Percentiles rank a stretch among this genome's conserved stretches.
phyloP scores from a whole-genome alignment of 352 stramenopile genomes.

The Phytophthora pistaciae region DNA sequence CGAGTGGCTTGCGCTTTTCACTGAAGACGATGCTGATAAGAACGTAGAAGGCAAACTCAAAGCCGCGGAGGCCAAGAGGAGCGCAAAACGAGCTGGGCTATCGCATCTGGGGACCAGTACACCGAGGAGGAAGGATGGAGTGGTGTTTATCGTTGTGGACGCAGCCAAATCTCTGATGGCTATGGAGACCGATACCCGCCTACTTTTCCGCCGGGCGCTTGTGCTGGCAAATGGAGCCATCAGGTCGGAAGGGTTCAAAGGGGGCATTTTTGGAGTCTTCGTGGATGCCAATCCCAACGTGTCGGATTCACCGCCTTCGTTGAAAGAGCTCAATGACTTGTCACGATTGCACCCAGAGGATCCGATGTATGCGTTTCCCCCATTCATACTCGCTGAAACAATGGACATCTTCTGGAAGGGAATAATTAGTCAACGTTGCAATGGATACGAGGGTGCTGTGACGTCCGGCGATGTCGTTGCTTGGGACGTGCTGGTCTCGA shows the following conservation, averaged over 20 bases:
- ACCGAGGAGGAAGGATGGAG: too few species aligned
- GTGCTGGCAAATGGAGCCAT: not conserved
- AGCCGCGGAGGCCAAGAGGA: not conserved
- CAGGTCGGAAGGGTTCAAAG: not conserved
- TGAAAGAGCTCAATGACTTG: not conserved
- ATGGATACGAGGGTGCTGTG: not conserved
- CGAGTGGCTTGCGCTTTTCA: not conserved
- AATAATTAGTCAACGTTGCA: not conserved
- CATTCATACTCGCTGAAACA: too few species aligned
- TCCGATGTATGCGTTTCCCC: too few species aligned
- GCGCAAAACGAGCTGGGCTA: not conserved
- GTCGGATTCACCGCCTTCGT: not conserved
- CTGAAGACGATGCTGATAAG: not conserved
- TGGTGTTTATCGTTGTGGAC: not conserved
- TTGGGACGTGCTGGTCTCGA: constrained; percentile 1
- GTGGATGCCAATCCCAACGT: not conserved
- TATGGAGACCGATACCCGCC: not conserved
- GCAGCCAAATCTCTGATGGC: not conserved
- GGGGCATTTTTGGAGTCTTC: not conserved
- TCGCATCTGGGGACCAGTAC: not conserved
- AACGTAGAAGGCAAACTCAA: not conserved
- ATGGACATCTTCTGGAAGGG: not conserved
- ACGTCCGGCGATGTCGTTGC: not conserved
- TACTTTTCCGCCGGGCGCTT: not conserved
- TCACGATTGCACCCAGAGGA: too few species aligned